A percentile compares a stretch with the other conserved stretches of the same genome.
phyloP scores from a whole-genome alignment of 805 yeast genomes.

The Candida silvicultrix region DNA sequence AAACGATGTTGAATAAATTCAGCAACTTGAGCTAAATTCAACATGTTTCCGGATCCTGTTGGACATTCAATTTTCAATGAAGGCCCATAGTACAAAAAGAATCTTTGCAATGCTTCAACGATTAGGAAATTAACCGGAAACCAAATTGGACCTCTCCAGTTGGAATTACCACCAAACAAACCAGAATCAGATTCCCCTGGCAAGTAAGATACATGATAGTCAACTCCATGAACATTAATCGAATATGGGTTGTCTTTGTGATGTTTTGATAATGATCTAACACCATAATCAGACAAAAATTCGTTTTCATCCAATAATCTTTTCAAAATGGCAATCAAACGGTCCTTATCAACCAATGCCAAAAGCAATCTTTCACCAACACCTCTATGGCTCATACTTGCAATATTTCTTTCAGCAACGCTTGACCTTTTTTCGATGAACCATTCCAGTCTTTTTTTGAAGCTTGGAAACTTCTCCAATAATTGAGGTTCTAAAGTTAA shows the following conservation, averaged over 20 bases:
- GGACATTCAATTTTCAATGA: constrained; percentile 85
- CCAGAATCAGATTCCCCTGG: constrained; percentile 92
- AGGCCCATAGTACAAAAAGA: constrained; percentile 83
- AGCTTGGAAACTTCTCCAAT: constrained; percentile 70
- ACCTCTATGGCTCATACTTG: constrained; percentile 71
- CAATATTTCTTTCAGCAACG: constrained; percentile 76
- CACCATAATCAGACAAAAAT: constrained; percentile 78
- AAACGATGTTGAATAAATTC: constrained; percentile 84
- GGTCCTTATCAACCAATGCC: constrained; percentile 74
- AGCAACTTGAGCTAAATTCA: constrained; percentile 85
- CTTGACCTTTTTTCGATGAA: constrained; percentile 63
- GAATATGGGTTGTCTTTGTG: constrained; percentile 81
- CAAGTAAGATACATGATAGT: constrained; percentile 64
- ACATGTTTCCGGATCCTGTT: constrained; percentile 66
- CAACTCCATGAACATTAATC: constrained; percentile 75
- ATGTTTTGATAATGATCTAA: constrained; percentile 80
- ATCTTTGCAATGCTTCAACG: constrained; percentile 82
- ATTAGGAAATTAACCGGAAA: constrained; percentile 85
- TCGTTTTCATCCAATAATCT: constrained; percentile 84
- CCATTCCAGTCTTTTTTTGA: constrained; percentile 81
- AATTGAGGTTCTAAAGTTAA: constrained; percentile 83
- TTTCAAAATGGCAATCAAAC: constrained; percentile 67
- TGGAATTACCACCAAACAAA: constrained; percentile 93
- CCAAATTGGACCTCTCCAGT: constrained; percentile 98
- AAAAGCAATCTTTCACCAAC: constrained; percentile 75